Evolutionary conservation across 768 basidiomycete species (phyloP).

Genomic region (Boletus subparvulus): DNA sequence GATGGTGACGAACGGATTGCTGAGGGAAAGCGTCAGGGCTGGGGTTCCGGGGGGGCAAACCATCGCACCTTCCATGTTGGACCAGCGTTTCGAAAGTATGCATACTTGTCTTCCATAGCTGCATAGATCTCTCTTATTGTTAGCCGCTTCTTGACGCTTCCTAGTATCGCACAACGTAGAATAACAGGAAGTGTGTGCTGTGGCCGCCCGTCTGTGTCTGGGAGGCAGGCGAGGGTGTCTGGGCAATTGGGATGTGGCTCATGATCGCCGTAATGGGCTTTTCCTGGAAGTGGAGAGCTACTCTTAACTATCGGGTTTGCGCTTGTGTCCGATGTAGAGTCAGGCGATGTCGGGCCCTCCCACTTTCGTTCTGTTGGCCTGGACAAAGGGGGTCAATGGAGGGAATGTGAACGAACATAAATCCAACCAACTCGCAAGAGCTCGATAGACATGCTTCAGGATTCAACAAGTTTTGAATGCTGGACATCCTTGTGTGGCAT

Average conservation of each 20-base stretch:
- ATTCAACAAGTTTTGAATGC: constrained; percentile 55
- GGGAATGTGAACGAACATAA: constrained; percentile 4
- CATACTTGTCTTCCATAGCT: constrained; percentile 83
- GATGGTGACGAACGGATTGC: constrained; percentile 88
- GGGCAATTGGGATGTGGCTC: constrained; percentile 75
- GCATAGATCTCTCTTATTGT: constrained; percentile 86
- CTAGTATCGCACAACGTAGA: constrained; percentile 79
- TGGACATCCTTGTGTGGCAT: constrained; percentile 47
- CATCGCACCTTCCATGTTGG: constrained; percentile 77
- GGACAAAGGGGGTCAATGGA: constrained; percentile 29
- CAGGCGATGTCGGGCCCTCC: constrained; percentile 33
- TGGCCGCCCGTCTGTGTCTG: constrained; percentile 74
- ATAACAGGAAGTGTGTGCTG: constrained; percentile 86
- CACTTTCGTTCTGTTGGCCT: constrained; percentile 29
- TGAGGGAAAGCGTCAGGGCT: constrained; percentile 30
- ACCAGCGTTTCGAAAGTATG: constrained; percentile 77
- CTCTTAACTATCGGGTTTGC: constrained; percentile 27
- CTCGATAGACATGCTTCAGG: constrained; percentile 44
- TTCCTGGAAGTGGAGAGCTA: constrained; percentile 21
- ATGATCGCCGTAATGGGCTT: constrained; percentile 43
- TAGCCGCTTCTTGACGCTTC: constrained; percentile 69
- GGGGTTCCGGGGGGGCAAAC: background rate
- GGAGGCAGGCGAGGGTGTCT: constrained; percentile 72
- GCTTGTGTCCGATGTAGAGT: constrained; percentile 35
- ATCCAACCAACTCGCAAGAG: constrained; percentile 42